Base-by-base conservation (phyloP, 805 yeast genomes). In the Helenozyma rhizophorensis region DNA sequence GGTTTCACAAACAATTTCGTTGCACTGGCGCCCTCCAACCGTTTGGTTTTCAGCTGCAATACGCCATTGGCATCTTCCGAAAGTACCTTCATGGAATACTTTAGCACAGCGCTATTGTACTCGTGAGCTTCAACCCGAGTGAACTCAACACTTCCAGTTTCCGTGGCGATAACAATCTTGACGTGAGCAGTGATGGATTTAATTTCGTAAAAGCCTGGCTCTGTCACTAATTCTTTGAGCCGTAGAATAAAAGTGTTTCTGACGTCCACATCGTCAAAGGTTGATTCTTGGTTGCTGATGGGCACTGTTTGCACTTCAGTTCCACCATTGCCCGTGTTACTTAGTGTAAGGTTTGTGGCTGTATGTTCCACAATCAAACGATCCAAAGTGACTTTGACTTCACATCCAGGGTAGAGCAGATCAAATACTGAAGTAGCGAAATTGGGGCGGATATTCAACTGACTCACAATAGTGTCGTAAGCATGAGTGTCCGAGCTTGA, bases 141-240 rank as follows among this genome's bases (percentile, higher is more conserved):
- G 19, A 37, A 23, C n/a, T 12, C 12, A n/a, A 34, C 7, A 4
- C 19, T 14, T 13, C 28, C 32, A 6, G 19, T 17, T 13, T 28
- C 36, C 6, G 14, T 10, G 12, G 28, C 16, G 6, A 36, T 11
- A 4, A 35, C 18, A 2, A 58, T 10, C 1, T 22, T 26, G 4
- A 54, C n/a, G 1, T 14, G 36, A 4, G 42, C 33, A 2, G 39
- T 36, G 11, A 59, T 26, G 2, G 38, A 32, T 12, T 44, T 39
- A 4, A 61, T 41, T 27, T 37, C 43, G 30, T 45, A 46, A 25
- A 26, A 29, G 2, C 68, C 67, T 2, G 62, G 34, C 15, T 36
- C 45, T 13, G 42, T 38, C 19, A 17, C 19, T 6, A 17, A 5
- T 17, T 17, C 19, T 17, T 8, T 5, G 7, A 17, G 7, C 8